A percentile compares a stretch with the other conserved stretches of the same genome.
Conservation (phyloP, 176 grass and related monocot species). For the Pontederia paniculata region DNA sequence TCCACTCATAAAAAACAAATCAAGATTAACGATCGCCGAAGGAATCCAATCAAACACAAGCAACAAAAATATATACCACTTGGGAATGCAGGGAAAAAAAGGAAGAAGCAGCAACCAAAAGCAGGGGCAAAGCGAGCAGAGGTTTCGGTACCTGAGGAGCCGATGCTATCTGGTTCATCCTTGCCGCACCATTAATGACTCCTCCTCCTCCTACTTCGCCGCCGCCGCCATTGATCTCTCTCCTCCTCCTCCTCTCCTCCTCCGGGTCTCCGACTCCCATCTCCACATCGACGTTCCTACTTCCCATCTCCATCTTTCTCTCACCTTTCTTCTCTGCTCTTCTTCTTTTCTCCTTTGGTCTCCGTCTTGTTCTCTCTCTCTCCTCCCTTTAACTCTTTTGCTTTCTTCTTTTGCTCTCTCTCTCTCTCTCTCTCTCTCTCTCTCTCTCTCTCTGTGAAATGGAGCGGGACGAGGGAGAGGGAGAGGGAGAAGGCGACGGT, state of each 20-base stretch:
- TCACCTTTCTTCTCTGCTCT: slow-evolving; percentile 17
- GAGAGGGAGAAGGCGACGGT: too few relatives aligned
- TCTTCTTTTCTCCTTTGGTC: slow-evolving; percentile 1
- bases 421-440: not conserved
- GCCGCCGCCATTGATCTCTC: too few relatives aligned
- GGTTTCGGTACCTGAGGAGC: slow-evolving; percentile 1
- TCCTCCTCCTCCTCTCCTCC: not conserved
- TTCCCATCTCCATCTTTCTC: slow-evolving; percentile 12
- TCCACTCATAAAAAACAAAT: too few relatives aligned
- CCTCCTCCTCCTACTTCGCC: too few relatives aligned
- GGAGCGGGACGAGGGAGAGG: too few relatives aligned
- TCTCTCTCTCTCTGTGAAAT: slow-evolving; percentile 8
- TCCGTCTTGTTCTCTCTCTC: not conserved
- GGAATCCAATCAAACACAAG: too few relatives aligned
- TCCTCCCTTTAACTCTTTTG: not conserved
- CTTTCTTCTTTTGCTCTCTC: slow-evolving; percentile 1
- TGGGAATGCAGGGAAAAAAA: not conserved
- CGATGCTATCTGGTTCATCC: slow-evolving; percentile 16
- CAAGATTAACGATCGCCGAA: too few relatives aligned
- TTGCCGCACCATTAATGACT: not conserved
- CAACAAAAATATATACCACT: too few relatives aligned
- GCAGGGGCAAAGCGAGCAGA: not conserved
- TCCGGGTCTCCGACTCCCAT: not conserved
- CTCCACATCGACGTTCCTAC: slow-evolving; percentile 13
- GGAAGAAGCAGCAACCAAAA: not conserved